Conservation (phyloP, 2,329 filamentous ascomycete species). For the Penicillium sclerotiorum region DNA sequence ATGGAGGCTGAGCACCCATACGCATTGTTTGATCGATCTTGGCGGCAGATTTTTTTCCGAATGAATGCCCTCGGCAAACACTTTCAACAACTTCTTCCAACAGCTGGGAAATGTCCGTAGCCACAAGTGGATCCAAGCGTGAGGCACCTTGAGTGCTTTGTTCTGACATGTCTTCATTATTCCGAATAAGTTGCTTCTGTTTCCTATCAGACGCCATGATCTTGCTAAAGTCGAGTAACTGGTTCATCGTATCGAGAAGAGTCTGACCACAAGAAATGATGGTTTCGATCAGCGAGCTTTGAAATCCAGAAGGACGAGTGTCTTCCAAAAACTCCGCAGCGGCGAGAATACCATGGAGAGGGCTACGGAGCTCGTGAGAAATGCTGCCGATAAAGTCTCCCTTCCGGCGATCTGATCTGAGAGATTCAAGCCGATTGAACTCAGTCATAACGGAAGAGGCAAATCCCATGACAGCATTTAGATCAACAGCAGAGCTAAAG, state of each 20-base stretch:
- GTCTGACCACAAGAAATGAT: slow-evolving; percentile 44
- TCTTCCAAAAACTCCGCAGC: slow-evolving; percentile 41
- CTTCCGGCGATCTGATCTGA: no score
- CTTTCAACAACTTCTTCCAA: slow-evolving; percentile 59
- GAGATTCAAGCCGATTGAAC: slow-evolving; percentile 41
- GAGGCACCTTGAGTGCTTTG: slow-evolving; percentile 10
- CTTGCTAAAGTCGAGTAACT: slow-evolving; percentile 44
- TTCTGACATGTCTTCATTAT: no score
- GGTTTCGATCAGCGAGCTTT: slow-evolving; percentile 34
- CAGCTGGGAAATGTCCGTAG: slow-evolving; percentile 49
- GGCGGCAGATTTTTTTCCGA: not conserved
- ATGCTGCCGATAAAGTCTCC: slow-evolving; percentile 46
- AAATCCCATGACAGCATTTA: slow-evolving; percentile 30
- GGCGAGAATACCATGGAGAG: slow-evolving; percentile 44
- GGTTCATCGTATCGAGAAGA: slow-evolving; percentile 44
- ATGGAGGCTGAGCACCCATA: not conserved
- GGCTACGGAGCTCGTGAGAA: slow-evolving; percentile 44
- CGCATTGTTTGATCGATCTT: not conserved
- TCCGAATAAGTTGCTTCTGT: slow-evolving; percentile 24
- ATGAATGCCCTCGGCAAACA: slow-evolving; percentile 48
- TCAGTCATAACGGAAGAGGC: slow-evolving; percentile 45
- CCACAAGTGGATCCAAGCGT: slow-evolving; percentile 25
- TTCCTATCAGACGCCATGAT: slow-evolving; percentile 27
- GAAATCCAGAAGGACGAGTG: slow-evolving; percentile 36
- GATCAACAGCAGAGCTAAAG: slow-evolving; percentile 36